These are phyloP conservation scores for Geotrichum australiense DNA, from an alignment of 1,139 yeast species.

Conservation along the genomic window DNA sequence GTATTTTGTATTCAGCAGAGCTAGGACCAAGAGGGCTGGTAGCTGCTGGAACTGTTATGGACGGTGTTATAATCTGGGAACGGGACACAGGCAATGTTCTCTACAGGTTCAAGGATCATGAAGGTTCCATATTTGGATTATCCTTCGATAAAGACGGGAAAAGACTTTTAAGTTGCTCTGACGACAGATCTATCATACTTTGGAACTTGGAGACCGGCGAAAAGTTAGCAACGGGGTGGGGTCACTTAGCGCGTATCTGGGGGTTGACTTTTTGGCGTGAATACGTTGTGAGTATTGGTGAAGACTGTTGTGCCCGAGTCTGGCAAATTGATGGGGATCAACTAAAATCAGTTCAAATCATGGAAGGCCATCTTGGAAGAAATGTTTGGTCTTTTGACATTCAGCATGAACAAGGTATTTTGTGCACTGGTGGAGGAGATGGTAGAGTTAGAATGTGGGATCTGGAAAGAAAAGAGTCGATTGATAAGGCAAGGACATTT, in stretches of 20 bases:
- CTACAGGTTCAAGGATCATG: conserved; percentile 63
- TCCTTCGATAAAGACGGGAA: conserved; percentile 51
- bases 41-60: conserved; percentile 91
- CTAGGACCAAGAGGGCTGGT: conserved; percentile 51
- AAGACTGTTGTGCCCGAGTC: conserved; percentile 79
- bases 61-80: conserved; percentile 74
- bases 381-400: conserved; percentile 82
- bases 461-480: conserved; percentile 32
- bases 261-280: conserved; percentile 50
- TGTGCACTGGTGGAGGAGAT: conserved; percentile 79
- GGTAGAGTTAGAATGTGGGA: conserved; percentile 68
- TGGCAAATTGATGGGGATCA: conserved; percentile 46
- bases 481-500: conserved; percentile 29
- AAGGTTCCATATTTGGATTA: conserved; percentile 86
- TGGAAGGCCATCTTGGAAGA: conserved; percentile 73
- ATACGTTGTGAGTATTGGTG: conserved; percentile 62
- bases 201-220: conserved; percentile 55
- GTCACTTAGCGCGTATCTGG: conserved; percentile 95
- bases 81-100: conserved; percentile 38
- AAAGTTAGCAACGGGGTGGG: conserved; percentile 81
- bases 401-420: conserved; percentile 40
- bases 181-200: conserved; percentile 78
- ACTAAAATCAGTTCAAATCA: conserved; percentile 41
- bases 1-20: conserved; percentile 82
- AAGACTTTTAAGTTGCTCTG: conserved; percentile 74